Percentiles rank a stretch among this genome's conserved stretches.
Conservation (phyloP, 2,329 filamentous ascomycete genomes). For the Colletotrichum tanaceti region DNA sequence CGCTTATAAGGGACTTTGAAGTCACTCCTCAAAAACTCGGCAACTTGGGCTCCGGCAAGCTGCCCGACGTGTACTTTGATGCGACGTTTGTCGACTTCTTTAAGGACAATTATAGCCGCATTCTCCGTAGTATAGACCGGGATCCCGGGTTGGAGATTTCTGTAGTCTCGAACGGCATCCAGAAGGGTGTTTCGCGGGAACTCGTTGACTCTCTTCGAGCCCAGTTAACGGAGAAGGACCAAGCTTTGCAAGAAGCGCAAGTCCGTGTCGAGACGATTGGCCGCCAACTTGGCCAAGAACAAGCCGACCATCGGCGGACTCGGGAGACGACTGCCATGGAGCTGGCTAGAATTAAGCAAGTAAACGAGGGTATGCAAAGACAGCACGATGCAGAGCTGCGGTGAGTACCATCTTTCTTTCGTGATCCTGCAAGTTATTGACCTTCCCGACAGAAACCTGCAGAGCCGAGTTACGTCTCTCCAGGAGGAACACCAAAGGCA, state of each 20-base stretch:
- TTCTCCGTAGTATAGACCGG: conserved; percentile 87
- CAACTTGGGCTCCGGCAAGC: conserved; percentile 56
- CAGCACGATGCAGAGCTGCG: conserved; percentile 75
- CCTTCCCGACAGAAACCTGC: conserved; percentile 25
- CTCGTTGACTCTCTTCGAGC: conserved; percentile 85
- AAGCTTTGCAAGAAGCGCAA: conserved; percentile 60
- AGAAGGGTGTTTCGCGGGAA: conserved; percentile 93
- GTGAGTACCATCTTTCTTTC: conserved; percentile 49
- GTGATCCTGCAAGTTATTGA: background rate
- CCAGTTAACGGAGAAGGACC: conserved; percentile 79
- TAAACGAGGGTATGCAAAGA: conserved; percentile 77
- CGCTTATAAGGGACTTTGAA: conserved; percentile 88
- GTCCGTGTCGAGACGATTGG: conserved; percentile 60
- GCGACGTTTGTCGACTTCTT: conserved; percentile 90
- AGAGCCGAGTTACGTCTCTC: conserved; percentile 39
- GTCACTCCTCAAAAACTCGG: conserved; percentile 79
- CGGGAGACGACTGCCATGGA: conserved; percentile 70
- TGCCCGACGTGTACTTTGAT: conserved; percentile 89
- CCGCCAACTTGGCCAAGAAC: conserved; percentile 75
- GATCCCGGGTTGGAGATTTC: conserved; percentile 90
- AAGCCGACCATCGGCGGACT: conserved; percentile 75
- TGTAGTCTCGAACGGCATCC: conserved; percentile 79
- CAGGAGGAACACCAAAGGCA: conserved; percentile 40
- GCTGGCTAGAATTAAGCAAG: conserved; percentile 67
- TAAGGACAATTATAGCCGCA: conserved; percentile 92